Base-by-base conservation (phyloP, 2,329 filamentous ascomycete genomes). In the Phialocephala sp. region DNA sequence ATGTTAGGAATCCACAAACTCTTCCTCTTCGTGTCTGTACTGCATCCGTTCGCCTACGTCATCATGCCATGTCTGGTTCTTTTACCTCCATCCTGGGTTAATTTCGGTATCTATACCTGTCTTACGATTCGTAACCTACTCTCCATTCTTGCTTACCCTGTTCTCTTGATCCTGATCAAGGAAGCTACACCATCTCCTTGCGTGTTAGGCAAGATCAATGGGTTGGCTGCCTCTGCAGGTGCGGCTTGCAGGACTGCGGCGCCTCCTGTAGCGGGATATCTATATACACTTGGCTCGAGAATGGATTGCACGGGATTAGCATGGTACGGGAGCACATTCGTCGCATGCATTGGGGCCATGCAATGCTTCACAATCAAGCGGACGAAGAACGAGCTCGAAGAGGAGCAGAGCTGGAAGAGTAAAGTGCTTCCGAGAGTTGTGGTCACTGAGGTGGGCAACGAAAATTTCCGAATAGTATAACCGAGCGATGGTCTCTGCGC, bases 201-300 rank as follows among this genome's bases (percentile, higher is more conserved):
- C 50, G 83, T 87, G 8, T 79, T 90, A 45, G 88, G 88, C 60
- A 87, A 83, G 71, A 85, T 91, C 71, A 91, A 91, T 67, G 88
- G 88, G 4, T 76, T 90, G 52, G 87, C 88, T 24, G 88, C 88
- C 59, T 89, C 86, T 64, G 87, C 86, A 2, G 87, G 87, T 32
- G 88, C 87, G 8, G 87, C 85, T 8, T 91, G 87, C 72, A 83
- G 89, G 63, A 92, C 91, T 77, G 78, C 90, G 12, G 87, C 89
- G 0, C 89, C 89, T 6, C 88, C 88, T 0, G 75, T 90, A 18
- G 85, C 87, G 1, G 88, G 88, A 2, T 88, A 84, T 68, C 77
- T 90, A 2, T 91, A 90, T 76, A 82, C 85, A 0, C 74, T 85
- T n/a, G 87, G 87, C 24, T 84, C 82, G 70, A 83, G 80, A 69